phyloP scores from a whole-genome alignment of 139 green algal species.

The Auxenochlorella pyrenoidosa region DNA sequence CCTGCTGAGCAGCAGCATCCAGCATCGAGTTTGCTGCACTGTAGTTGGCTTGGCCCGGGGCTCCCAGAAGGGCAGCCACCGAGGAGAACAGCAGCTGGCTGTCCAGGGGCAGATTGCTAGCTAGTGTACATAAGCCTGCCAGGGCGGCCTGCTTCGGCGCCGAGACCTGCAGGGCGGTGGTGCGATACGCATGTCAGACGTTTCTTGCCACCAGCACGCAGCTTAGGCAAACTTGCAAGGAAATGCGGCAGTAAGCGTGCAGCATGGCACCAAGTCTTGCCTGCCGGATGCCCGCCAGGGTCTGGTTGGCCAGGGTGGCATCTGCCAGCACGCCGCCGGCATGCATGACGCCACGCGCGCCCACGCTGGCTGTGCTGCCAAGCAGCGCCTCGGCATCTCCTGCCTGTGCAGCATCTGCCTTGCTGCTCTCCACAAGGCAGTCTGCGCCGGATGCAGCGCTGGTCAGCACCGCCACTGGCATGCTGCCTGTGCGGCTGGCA shows the following conservation, averaged over 20 bases:
- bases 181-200: not conserved
- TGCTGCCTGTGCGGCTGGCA: conserved; percentile 30
- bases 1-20: conserved; percentile 48
- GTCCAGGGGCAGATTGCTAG: conserved; percentile 20
- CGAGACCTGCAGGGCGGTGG: not conserved
- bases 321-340: conserved; percentile 84
- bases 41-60: conserved; percentile 86
- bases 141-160: conserved; percentile 63
- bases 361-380: no score
- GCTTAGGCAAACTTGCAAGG: no score
- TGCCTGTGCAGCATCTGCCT: conserved; percentile 8
- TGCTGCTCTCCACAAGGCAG: conserved; percentile 2
- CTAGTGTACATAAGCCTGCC: not conserved
- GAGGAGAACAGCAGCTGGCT: conserved; percentile 81
- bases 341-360: conserved; percentile 58
- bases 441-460: no score
- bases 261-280: not conserved
- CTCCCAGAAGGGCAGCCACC: conserved; percentile 81
- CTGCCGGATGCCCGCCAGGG: conserved; percentile 7
- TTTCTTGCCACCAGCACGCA: no score
- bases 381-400: not conserved
- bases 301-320: conserved; percentile 70
- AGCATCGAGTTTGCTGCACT: conserved; percentile 79
- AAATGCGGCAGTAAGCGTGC: not conserved
- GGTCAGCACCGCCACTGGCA: not conserved